phyloP scores from a whole-genome alignment of 306 rosid genomes.

The Casuarina cunninghamiana region DNA sequence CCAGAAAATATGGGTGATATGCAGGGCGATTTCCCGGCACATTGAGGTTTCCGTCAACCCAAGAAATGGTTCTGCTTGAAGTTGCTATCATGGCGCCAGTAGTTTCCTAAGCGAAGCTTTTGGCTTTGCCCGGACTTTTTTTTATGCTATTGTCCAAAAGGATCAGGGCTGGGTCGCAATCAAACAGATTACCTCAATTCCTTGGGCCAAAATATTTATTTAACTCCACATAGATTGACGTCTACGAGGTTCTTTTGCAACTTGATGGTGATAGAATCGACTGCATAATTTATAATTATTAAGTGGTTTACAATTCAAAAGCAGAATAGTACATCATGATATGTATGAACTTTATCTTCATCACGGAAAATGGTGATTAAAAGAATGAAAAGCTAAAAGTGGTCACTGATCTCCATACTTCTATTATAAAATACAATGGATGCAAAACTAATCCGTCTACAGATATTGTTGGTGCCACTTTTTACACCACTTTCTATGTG shows the following conservation, averaged over 20 bases:
- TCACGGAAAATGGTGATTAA: background rate
- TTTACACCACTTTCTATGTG: background rate
- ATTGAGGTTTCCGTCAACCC: constrained; percentile 30
- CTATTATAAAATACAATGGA: background rate
- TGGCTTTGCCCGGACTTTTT: no score
- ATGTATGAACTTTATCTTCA: background rate
- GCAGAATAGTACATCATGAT: background rate
- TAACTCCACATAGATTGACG: constrained; percentile 14
- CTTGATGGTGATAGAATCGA: constrained; percentile 44
- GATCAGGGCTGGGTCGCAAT: background rate
- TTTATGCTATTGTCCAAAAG: no score
- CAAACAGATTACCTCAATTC: background rate
- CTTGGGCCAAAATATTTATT: constrained; percentile 8
- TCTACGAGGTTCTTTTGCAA: constrained; percentile 19
- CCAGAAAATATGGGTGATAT: constrained; percentile 25
- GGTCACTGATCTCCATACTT: background rate
- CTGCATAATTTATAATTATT: background rate
- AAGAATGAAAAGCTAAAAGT: background rate
- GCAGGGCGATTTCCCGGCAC: constrained; percentile 34
- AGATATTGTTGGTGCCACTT: background rate
- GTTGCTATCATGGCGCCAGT: no score
- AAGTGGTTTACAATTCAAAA: background rate
- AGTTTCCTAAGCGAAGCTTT: no score
- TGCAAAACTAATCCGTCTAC: background rate
- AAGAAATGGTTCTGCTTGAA: constrained; percentile 8